Base-by-base conservation (phyloP, 208 protist genomes). In the Blastocrithidia nonstop region DNA sequence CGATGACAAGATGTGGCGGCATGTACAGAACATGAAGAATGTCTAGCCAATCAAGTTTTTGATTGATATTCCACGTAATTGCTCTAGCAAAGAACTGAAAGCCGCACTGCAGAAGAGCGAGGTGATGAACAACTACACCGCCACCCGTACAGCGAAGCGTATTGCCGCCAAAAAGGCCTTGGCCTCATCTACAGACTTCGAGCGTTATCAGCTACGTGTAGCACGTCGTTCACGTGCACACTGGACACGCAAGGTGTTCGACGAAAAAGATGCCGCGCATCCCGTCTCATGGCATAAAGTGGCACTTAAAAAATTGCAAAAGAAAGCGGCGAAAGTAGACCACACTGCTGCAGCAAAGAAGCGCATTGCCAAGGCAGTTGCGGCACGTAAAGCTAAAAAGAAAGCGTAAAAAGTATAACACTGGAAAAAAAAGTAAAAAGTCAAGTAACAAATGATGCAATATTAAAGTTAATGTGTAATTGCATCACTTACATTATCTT, bases 171-270 rank as follows among this genome's bases (percentile, higher is more conserved):
- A 86, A 71, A 72, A 86, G 66, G 77, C 83, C 40, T 53, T 79
- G 61, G 74, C 83, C 17, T 55, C 35, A 45, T 83, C 78, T 39
- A 86, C 75, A 41, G 83, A 92, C 75, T 92, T 92, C 63, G 78
- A 88, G 73, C 78, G 78, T 73, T 92, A 92, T 61, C 83, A 92
- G 70, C 78, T 92, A 49, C 75, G 74, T 61, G 83, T 88, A 31
- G 83, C 83, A 38, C 79, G 80, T 62, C 83, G 83, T 51, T 92
- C 83, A 39, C 83, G 83, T 44, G 77, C 83, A 54, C 64, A 71
- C 83, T 92, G 83, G 83, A 70, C 78, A 40, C 83, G 83, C 64
- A 88, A 88, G 75, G 57, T 78, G 57, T 92, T 92, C 60, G 77
- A 88, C 55, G 83, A 74, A 62, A 86, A 85, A 50, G 83, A 92